Evolutionary conservation across 75 land plant genomes (phyloP).

Genomic region (Selaginella moellendorffii): DNA sequence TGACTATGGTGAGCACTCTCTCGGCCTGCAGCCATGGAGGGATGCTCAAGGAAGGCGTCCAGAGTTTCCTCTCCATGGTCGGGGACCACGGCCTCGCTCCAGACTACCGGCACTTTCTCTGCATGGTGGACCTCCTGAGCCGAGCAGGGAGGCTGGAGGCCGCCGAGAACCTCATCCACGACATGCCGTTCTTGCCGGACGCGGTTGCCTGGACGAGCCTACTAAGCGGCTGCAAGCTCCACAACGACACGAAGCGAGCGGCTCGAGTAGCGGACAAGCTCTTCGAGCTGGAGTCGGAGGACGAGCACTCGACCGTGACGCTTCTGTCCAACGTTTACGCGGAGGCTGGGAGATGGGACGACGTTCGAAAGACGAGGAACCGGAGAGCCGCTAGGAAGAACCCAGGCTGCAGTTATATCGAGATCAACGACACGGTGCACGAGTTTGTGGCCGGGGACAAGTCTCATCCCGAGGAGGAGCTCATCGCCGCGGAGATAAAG

Average conservation of each 20-base stretch:
- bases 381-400: background rate
- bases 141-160: background rate
- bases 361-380: background rate
- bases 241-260: constrained; percentile 2
- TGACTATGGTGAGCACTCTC: background rate
- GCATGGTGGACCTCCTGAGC: background rate
- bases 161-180: background rate
- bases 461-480: background rate
- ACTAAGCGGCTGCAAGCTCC: background rate
- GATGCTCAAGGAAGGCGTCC: background rate
- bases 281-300: constrained; percentile 5
- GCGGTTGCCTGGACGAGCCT: background rate
- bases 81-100: background rate
- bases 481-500: background rate
- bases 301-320: background rate
- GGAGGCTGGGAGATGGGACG: background rate
- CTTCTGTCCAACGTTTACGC: constrained; percentile 3
- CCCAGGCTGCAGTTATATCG: background rate
- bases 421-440: background rate
- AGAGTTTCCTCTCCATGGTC: background rate
- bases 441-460: background rate
- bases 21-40: background rate
- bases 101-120: background rate
- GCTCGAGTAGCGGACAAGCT: background rate
- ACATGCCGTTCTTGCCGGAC: background rate